Evolutionary conservation across 2,329 filamentous ascomycete genomes (phyloP).

Genomic region (Fusarium sp.): DNA sequence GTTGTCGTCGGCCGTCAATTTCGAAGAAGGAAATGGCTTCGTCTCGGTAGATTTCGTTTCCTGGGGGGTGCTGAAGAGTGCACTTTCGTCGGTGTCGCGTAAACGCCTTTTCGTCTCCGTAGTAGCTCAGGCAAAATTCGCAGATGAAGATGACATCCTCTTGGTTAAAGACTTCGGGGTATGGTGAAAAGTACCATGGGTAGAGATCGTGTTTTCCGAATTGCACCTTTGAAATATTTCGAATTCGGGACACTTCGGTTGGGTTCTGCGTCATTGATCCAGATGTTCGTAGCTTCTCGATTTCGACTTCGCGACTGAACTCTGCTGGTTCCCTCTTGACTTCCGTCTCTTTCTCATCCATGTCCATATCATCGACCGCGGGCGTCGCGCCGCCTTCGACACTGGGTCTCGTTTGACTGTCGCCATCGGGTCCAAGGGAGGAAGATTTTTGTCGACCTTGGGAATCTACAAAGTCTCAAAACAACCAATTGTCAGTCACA

Average conservation of each 20-base stretch:
- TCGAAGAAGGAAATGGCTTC: slow-evolving; percentile 96
- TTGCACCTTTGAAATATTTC: slow-evolving; percentile 93
- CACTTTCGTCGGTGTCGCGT: slow-evolving; percentile 90
- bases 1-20: slow-evolving; percentile 92
- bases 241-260: slow-evolving; percentile 93
- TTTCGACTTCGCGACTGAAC: slow-evolving; percentile 89
- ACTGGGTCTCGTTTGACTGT: slow-evolving; percentile 58
- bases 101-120: slow-evolving; percentile 85
- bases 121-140: slow-evolving; percentile 96
- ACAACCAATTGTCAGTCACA: background rate
- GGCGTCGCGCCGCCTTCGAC: slow-evolving; percentile 60
- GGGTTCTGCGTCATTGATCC: slow-evolving; percentile 99
- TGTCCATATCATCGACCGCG: slow-evolving; percentile 64
- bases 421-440: slow-evolving; percentile 56
- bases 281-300: slow-evolving; percentile 92
- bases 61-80: slow-evolving; percentile 89
- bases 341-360: slow-evolving; percentile 63
- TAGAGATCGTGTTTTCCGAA: slow-evolving; percentile 94
- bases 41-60: slow-evolving; percentile 98
- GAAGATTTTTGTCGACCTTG: slow-evolving; percentile 60
- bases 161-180: slow-evolving; percentile 88
- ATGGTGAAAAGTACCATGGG: slow-evolving; percentile 99
- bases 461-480: slow-evolving; percentile 60
- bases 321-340: slow-evolving; percentile 62
- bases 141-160: slow-evolving; percentile 95